Percentiles rank a stretch among this genome's conserved stretches.
Evolutionary conservation across 768 basidiomycete genomes (phyloP).

Genomic region (Phanerochaete carnosa): DNA sequence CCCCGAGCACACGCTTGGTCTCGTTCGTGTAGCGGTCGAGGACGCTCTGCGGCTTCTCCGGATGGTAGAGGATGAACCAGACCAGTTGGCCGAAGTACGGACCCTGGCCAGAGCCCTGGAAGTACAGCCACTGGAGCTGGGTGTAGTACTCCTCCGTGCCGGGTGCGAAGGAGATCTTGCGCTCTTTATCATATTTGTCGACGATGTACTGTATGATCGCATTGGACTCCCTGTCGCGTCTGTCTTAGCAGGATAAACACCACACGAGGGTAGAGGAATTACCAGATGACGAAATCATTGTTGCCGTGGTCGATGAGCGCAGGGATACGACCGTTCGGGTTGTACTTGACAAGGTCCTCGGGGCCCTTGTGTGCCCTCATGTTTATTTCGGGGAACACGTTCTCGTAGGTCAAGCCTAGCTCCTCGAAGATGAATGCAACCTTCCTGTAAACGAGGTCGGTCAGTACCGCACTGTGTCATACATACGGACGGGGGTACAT

Average conservation of each 20-base stretch:
- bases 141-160: constrained; percentile 15
- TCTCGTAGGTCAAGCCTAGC: constrained; percentile 25
- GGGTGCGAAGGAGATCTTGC: constrained; percentile 23
- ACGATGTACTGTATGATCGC: constrained; percentile 41
- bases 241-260: not conserved
- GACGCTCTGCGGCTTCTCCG: constrained; percentile 27
- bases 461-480: not conserved
- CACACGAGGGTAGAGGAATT: not conserved
- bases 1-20: constrained; percentile 22
- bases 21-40: constrained; percentile 29
- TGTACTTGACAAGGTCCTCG: constrained; percentile 19
- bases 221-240: constrained; percentile 30
- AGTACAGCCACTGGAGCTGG: constrained; percentile 41
- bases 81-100: constrained; percentile 26
- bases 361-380: constrained; percentile 23
- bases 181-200: constrained; percentile 40
- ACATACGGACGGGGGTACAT: not conserved
- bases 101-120: constrained; percentile 29
- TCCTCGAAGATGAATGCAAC: constrained; percentile 23
- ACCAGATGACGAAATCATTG: constrained; percentile 30
- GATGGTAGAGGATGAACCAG: constrained; percentile 25
- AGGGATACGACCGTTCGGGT: constrained; percentile 35
- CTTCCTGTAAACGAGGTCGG: constrained; percentile 15
- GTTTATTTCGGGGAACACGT: constrained; percentile 21
- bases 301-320: constrained; percentile 31